Conservation (phyloP, 345 rosid species). For the Bruguiera gymnorhiza region DNA sequence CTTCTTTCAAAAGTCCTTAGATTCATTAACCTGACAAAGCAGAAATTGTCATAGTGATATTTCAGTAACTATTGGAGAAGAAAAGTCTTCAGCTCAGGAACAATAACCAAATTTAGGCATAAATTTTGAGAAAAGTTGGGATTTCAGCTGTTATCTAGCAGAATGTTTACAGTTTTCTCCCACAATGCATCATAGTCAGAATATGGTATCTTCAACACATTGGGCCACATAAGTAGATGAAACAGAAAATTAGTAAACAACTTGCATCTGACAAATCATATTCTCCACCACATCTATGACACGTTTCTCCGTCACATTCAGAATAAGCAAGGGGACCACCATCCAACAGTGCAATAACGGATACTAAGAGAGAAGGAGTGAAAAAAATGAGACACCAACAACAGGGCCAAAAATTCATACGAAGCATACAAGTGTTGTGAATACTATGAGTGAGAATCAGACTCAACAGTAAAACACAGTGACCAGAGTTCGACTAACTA, state of each 20-base stretch:
- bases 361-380: too few relatives aligned
- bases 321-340: too few relatives aligned
- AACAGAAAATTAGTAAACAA: neutral
- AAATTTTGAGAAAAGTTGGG: neutral
- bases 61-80: neutral
- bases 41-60: slow-evolving; percentile 1
- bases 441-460: neutral
- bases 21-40: slow-evolving; percentile 46
- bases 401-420: neutral
- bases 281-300: neutral
- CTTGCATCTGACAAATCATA: neutral
- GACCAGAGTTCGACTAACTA: neutral
- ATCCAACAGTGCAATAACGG: neutral
- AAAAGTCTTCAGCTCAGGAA: neutral
- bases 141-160: neutral
- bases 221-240: neutral
- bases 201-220: neutral
- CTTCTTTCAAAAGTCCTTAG: slow-evolving; percentile 22
- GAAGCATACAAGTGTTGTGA: neutral
- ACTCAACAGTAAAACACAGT: neutral
- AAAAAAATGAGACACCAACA: too few relatives aligned
- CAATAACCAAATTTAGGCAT: neutral
- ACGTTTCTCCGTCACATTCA: too few relatives aligned
- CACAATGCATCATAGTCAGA: too few relatives aligned
- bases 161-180: neutral